Percentiles rank a stretch among this genome's conserved stretches.
phyloP scores from a whole-genome alignment of 2,329 filamentous ascomycete species.

The Phoma herbarum region DNA sequence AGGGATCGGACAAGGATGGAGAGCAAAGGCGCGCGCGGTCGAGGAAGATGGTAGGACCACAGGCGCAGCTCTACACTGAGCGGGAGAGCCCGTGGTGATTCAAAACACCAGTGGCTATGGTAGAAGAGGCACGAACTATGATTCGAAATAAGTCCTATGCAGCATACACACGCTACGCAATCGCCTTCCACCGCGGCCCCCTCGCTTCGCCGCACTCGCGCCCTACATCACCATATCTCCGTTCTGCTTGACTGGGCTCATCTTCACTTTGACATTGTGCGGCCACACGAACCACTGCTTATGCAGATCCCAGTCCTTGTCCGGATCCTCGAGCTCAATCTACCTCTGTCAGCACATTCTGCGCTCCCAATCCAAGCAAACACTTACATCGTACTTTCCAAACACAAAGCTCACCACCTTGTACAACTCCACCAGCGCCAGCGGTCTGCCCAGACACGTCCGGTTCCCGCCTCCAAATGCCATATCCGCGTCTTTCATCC shows the following conservation, averaged over 20 bases:
- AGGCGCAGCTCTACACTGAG: background rate
- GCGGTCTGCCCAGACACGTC: conserved; percentile 39
- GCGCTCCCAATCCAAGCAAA: background rate
- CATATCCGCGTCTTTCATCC: conserved; percentile 49
- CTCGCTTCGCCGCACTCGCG: background rate
- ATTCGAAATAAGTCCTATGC: background rate
- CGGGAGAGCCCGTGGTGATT: background rate
- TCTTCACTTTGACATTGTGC: conserved; percentile 42
- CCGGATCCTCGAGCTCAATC: conserved; percentile 50
- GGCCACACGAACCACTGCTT: conserved; percentile 56
- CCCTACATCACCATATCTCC: background rate
- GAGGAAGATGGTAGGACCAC: background rate
- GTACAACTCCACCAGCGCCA: conserved; percentile 44
- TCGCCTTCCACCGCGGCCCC: background rate
- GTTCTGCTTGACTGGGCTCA: conserved; percentile 23
- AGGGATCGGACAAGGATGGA: background rate
- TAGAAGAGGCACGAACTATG: background rate
- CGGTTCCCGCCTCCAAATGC: conserved; percentile 44
- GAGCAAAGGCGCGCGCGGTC: background rate
- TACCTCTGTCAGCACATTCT: conserved; percentile 8
- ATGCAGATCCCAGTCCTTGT: conserved; percentile 51
- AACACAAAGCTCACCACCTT: conserved; percentile 65
- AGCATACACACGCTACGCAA: background rate
- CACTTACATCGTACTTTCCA: conserved; percentile 54
- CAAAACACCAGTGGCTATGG: background rate